phyloP scores from a whole-genome alignment of 805 yeast species.

The Candida andamanensis region DNA sequence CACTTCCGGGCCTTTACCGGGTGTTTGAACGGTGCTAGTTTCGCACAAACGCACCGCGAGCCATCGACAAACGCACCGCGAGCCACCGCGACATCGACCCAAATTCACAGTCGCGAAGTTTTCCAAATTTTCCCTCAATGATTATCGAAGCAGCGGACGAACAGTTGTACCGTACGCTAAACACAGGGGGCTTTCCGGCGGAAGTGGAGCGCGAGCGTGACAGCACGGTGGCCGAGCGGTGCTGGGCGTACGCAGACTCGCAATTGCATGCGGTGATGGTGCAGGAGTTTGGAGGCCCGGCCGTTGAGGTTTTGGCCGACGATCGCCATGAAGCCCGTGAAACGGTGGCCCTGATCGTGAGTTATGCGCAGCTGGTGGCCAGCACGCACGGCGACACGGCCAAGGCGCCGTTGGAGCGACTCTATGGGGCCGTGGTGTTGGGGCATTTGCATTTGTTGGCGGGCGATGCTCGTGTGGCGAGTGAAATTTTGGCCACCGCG shows the following conservation, averaged over 20 bases:
- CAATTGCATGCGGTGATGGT: slow-evolving; percentile 27
- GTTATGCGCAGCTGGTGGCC: slow-evolving; percentile 21
- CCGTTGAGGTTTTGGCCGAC: slow-evolving; percentile 4
- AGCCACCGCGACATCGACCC: no score
- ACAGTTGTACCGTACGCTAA: slow-evolving; percentile 21
- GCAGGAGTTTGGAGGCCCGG: slow-evolving; percentile 23
- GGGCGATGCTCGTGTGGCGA: slow-evolving; percentile 19
- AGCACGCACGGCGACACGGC: slow-evolving; percentile 19
- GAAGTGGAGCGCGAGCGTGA: no score
- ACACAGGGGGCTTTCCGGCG: slow-evolving; percentile 34
- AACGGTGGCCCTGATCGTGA: slow-evolving; percentile 22
- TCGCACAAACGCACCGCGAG: slow-evolving; percentile 1
- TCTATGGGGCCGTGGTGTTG: slow-evolving; percentile 27
- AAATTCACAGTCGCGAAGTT: no score
- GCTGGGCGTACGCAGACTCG: slow-evolving; percentile 30
- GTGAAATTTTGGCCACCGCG: slow-evolving; percentile 12
- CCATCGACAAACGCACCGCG: no score
- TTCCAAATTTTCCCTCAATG: no score
- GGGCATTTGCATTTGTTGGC: slow-evolving; percentile 31
- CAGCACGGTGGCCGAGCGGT: no score
- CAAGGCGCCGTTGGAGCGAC: slow-evolving; percentile 23
- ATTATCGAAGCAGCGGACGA: slow-evolving; percentile 23
- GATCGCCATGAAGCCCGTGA: slow-evolving; percentile 6
- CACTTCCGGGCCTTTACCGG: slow-evolving; percentile 81
- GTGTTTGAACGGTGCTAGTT: slow-evolving; percentile 86